phyloP scores from a whole-genome alignment of 805 yeast species.

The Cyberlindnera mississippiensis region DNA sequence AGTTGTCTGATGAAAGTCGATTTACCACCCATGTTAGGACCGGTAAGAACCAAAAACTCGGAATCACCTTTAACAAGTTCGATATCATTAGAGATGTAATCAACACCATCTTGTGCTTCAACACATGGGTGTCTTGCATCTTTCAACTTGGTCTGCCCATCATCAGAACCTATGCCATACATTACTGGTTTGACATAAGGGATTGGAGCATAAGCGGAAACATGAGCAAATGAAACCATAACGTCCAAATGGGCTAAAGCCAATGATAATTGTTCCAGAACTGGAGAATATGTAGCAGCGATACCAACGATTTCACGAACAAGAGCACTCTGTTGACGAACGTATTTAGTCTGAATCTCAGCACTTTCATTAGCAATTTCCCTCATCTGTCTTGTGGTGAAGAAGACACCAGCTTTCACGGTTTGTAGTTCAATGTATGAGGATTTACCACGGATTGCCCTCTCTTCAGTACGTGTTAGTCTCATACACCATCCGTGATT shows the following conservation, averaged over 20 bases:
- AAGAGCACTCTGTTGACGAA: conserved; percentile 68
- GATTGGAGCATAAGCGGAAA: conserved; percentile 73
- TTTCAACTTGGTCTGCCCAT: conserved; percentile 49
- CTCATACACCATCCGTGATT: conserved; percentile 94
- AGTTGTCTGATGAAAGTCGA: conserved; percentile 88
- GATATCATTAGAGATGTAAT: conserved; percentile 93
- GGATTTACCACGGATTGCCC: conserved; percentile 59
- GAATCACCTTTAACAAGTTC: conserved; percentile 48
- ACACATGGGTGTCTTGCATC: conserved; percentile 94
- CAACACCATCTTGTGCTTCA: conserved; percentile 85
- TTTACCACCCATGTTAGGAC: conserved; percentile 98
- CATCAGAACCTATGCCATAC: conserved; percentile 44
- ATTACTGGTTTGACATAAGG: conserved; percentile 76
- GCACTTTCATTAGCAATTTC: conserved; percentile 55
- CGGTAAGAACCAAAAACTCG: conserved; percentile 84
- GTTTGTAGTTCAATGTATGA: conserved; percentile 79
- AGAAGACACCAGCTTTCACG: conserved; percentile 91
- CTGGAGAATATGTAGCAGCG: conserved; percentile 75
- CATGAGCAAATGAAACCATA: conserved; percentile 79
- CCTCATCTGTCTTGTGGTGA: conserved; percentile 68
- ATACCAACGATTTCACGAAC: conserved; percentile 81
- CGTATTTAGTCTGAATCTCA: conserved; percentile 62
- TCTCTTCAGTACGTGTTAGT: conserved; percentile 85
- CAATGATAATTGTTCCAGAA: conserved; percentile 63
- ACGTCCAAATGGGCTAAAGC: conserved; percentile 78